Base-by-base conservation (phyloP, 352 stramenopile species). In the Phytophthora pistaciae region DNA sequence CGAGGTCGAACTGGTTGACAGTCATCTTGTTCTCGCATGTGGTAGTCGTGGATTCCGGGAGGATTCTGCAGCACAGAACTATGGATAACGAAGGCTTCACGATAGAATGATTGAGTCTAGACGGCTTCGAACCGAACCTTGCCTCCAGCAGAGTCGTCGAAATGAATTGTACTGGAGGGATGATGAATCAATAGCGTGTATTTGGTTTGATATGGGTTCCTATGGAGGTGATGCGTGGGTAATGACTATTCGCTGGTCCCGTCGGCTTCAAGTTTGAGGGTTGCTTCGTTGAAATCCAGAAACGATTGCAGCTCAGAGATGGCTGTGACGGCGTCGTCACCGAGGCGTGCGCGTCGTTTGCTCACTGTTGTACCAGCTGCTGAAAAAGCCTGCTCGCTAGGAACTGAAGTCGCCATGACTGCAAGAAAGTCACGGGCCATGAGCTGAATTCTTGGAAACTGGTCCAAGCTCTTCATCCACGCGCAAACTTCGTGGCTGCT, bases 391-490 rank as follows among this genome's bases (percentile, higher is more conserved):
- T 66, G 31, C 16, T 74, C 42, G 16, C 60, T 74, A 3, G 67
- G 57, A 40, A 68, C 68, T 1, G 63, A 72, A n/a, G 68, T 68
- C 21, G 68, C 68, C 53, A 64, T 66, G 14, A 75, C 63, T 1
- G 21, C 68, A 13, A 74, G 59, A 44, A 58, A 68, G 20, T 75
- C 56, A 1, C 57, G 44, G 11, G 58, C 50, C 63, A 68, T 72
- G 33, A 64, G 64, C 20, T 68, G 11, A 20, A 72, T 76, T 54
- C 63, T 13, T 5, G 62, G 68, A 27, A 65, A 72, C 1, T 54
- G 18, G 2, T 60, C 42, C 7, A 52, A n/a, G 13, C 7, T 60
- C 48, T 20, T 20, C 56, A 70, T 64, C 56, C 62, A 76, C 2
- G 8, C 3, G 36, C 62, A 76, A 31, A 64, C 56, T 21, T 56